Evolutionary conservation across 2,329 filamentous ascomycete species (phyloP).

Genomic region (Nemania serpens): DNA sequence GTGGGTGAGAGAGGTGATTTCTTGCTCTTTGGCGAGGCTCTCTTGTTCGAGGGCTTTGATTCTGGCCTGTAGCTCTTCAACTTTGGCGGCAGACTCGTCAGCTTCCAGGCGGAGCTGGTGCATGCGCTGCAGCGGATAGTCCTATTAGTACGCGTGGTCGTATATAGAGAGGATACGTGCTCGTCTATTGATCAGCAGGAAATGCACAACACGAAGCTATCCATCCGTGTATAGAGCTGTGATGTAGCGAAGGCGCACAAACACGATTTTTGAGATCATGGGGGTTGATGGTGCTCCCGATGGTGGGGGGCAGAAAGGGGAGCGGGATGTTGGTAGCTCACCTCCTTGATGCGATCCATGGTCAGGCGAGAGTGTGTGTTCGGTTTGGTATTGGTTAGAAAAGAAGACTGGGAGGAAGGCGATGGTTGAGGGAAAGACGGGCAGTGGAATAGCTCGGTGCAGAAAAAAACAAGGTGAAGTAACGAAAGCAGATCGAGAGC

Average conservation of each 20-base stretch:
- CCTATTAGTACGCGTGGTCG: conserved; percentile 14
- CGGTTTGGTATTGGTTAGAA: conserved; percentile 29
- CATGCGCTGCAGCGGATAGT: conserved; percentile 73
- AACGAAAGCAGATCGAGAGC: conserved; percentile 31
- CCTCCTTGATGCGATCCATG: conserved; percentile 92
- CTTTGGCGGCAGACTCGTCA: conserved; percentile 79
- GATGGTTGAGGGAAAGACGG: conserved; percentile 37
- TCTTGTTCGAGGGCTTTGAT: conserved; percentile 93
- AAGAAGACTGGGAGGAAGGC: conserved; percentile 36
- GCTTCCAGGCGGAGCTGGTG: conserved; percentile 91
- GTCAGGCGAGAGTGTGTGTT: conserved; percentile 27
- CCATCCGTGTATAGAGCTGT: neutral
- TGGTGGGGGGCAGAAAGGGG: conserved; percentile 41
- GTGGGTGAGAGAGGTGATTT: conserved; percentile 95
- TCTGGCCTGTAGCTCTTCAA: conserved; percentile 84
- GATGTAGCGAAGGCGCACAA: conserved; percentile 2
- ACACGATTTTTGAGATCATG: neutral
- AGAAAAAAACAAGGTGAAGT: conserved; percentile 12
- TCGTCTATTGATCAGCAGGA: neutral
- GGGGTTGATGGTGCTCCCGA: conserved; percentile 31
- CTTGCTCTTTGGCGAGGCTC: conserved; percentile 95
- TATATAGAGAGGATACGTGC: neutral
- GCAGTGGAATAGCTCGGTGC: conserved; percentile 24
- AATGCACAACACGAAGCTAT: neutral
- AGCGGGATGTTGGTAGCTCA: conserved; percentile 52